phyloP scores from a whole-genome alignment of 441 rosid genomes.

The Aleurites moluccanus region DNA sequence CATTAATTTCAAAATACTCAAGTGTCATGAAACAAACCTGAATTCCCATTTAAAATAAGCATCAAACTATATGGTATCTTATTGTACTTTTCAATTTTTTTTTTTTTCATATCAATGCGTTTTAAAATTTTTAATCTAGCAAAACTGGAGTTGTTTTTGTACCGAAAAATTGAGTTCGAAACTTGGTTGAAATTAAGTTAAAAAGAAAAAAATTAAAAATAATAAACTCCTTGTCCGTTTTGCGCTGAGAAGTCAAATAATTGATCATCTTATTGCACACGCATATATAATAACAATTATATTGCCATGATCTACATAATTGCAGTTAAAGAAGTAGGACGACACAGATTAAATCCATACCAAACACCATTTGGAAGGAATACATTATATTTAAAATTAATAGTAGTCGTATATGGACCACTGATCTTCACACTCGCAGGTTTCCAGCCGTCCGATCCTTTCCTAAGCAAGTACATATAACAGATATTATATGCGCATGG shows the following conservation, averaged over 20 bases:
- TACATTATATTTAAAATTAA: constrained; percentile 37
- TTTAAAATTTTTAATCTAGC: no score
- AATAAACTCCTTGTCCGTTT: no score
- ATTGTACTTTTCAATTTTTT: no score
- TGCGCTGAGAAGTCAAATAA: background rate
- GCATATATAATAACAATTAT: background rate
- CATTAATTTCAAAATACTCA: no score
- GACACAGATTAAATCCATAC: constrained; percentile 48
- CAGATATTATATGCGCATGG: constrained; percentile 42
- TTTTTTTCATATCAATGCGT: no score
- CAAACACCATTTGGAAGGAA: constrained; percentile 46
- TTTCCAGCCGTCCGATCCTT: constrained; percentile 54
- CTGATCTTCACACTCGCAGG: constrained; percentile 48
- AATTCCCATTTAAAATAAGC: no score
- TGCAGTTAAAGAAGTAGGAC: constrained; percentile 12
- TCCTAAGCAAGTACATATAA: constrained; percentile 43
- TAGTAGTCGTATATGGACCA: constrained; percentile 36
- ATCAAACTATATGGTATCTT: no score
- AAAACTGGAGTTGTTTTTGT: no score
- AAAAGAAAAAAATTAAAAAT: no score
- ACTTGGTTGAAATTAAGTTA: no score
- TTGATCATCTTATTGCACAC: background rate
- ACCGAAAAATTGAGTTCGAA: no score
- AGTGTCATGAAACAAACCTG: no score
- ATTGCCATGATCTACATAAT: constrained; percentile 19